Conservation (phyloP, 23 red algal genomes). For the Chondrus crispus region DNA sequence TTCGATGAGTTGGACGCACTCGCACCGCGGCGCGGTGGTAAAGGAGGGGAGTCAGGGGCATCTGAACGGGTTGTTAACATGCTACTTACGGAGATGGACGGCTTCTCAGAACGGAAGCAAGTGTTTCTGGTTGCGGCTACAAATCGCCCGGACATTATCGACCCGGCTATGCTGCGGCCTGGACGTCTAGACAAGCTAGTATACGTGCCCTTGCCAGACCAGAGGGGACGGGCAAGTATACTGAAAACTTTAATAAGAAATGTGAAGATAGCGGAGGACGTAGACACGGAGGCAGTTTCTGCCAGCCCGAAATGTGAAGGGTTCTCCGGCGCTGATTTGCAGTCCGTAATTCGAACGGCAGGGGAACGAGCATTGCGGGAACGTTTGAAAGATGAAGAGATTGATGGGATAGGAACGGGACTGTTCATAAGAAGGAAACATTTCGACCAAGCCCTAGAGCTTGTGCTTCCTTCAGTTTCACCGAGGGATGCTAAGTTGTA, state of each 20-base stretch:
- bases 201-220: slow-evolving; percentile 84
- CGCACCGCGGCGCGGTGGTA: slow-evolving; percentile 77
- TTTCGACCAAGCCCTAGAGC: slow-evolving; percentile 71
- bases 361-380: slow-evolving; percentile 57
- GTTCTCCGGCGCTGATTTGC: slow-evolving; percentile 91
- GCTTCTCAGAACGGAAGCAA: slow-evolving; percentile 68
- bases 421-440: slow-evolving; percentile 40
- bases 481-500: slow-evolving; percentile 65
- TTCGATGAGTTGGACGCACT: slow-evolving; percentile 99
- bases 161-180: slow-evolving; percentile 93
- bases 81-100: slow-evolving; percentile 98
- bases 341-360: slow-evolving; percentile 68
- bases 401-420: background rate
- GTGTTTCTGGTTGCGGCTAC: slow-evolving; percentile 94
- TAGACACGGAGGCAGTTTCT: slow-evolving; percentile 49
- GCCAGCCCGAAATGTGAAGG: slow-evolving; percentile 7
- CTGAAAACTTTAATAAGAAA: slow-evolving; percentile 49
- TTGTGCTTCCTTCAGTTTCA: slow-evolving; percentile 80
- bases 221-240: slow-evolving; percentile 58
- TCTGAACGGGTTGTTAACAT: slow-evolving; percentile 92
- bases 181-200: slow-evolving; percentile 95
- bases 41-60: slow-evolving; percentile 36
- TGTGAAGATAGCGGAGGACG: slow-evolving; percentile 36
- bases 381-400: background rate
- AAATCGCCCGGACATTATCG: slow-evolving; percentile 97